phyloP scores from a whole-genome alignment of 2,329 filamentous ascomycete species.

The Penicillium corylophilum region DNA sequence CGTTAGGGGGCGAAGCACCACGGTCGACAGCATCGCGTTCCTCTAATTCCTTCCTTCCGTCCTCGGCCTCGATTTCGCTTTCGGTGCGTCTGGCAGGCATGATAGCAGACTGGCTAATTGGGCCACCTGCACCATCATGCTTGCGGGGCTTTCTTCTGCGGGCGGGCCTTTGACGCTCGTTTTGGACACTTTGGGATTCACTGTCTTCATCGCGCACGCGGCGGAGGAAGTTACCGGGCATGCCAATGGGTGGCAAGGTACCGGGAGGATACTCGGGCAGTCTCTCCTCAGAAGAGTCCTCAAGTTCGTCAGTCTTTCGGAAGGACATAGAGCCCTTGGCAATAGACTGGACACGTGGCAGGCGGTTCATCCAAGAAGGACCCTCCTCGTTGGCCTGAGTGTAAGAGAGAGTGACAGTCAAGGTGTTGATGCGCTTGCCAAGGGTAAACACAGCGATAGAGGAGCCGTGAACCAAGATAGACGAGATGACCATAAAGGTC shows the following conservation, averaged over 20 bases:
- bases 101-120: slow-evolving; percentile 87
- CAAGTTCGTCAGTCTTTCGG: slow-evolving; percentile 66
- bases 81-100: slow-evolving; percentile 57
- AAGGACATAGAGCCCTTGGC: slow-evolving; percentile 76
- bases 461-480: slow-evolving; percentile 95
- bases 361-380: slow-evolving; percentile 89
- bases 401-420: slow-evolving; percentile 94
- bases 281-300: slow-evolving; percentile 59
- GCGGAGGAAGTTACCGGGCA: slow-evolving; percentile 75
- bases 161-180: slow-evolving; percentile 51
- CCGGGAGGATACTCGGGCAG: slow-evolving; percentile 64
- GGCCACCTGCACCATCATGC: slow-evolving; percentile 81
- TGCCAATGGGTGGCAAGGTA: slow-evolving; percentile 67
- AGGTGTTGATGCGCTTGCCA: slow-evolving; percentile 95
- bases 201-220: slow-evolving; percentile 74
- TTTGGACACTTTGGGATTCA: slow-evolving; percentile 55
- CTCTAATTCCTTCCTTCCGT: slow-evolving; percentile 24
- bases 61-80: slow-evolving; percentile 26
- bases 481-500: slow-evolving; percentile 88
- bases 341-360: slow-evolving; percentile 79
- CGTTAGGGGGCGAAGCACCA: slow-evolving; percentile 42
- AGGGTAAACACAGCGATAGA: slow-evolving; percentile 97
- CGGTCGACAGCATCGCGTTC: slow-evolving; percentile 30
- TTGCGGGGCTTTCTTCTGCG: slow-evolving; percentile 58
- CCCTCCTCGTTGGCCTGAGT: slow-evolving; percentile 86